Conservation (phyloP, 768 basidiomycete genomes). For the Lactarius hengduanensis region DNA sequence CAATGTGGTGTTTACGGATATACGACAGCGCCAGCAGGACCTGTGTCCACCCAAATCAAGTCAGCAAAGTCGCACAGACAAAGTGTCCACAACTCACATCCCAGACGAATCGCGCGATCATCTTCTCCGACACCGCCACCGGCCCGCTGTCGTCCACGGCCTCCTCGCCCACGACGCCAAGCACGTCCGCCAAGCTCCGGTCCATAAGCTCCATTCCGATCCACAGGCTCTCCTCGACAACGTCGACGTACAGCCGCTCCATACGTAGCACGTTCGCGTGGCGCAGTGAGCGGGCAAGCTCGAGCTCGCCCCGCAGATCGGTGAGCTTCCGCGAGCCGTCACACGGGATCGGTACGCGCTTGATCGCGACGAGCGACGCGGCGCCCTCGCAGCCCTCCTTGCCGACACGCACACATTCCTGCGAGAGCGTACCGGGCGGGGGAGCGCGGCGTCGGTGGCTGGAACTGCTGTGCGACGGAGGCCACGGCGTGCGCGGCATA, state of each 20-base stretch:
- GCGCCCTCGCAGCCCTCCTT: not conserved
- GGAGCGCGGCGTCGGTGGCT: conserved; percentile 24
- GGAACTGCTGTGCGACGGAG: conserved; percentile 8
- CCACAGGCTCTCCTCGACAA: conserved; percentile 61
- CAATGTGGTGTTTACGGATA: conserved; percentile 62
- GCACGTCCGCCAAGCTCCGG: conserved; percentile 78
- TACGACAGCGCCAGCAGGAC: conserved; percentile 64
- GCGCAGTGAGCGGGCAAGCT: conserved; percentile 52
- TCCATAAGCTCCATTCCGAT: conserved; percentile 91
- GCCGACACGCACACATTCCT: not conserved
- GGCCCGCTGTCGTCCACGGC: conserved; percentile 38
- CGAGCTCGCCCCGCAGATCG: conserved; percentile 62
- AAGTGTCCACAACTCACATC: conserved; percentile 54
- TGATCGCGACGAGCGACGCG: conserved; percentile 62
- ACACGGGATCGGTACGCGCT: conserved; percentile 62
- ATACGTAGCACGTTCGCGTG: conserved; percentile 65
- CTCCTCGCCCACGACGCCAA: conserved; percentile 43
- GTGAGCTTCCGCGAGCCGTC: conserved; percentile 59
- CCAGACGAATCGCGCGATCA: conserved; percentile 69
- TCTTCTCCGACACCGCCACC: conserved; percentile 64
- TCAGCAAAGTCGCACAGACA: not conserved
- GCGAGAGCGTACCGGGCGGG: conserved; percentile 13
- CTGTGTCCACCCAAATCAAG: conserved; percentile 38
- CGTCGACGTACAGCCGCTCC: conserved; percentile 69
- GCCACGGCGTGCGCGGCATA: conserved; percentile 40